Percentiles rank a stretch among this genome's conserved stretches.
Evolutionary conservation across 192 early-diverging fungal species (phyloP).

Genomic region (Coemansia sp.): DNA sequence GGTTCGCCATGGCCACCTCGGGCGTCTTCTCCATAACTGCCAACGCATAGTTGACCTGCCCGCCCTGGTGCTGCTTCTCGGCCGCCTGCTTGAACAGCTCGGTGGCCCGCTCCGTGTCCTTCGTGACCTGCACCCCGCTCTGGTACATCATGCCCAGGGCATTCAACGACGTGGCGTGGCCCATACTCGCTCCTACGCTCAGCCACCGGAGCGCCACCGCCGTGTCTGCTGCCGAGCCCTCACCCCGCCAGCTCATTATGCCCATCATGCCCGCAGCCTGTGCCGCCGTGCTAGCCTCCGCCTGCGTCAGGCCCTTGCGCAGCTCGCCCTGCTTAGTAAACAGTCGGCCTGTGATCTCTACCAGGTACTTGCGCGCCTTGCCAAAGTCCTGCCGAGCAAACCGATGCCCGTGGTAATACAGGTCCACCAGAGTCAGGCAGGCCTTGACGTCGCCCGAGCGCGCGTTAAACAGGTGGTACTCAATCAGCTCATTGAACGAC

Average conservation of each 20-base stretch:
- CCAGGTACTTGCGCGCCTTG: constrained; percentile 24
- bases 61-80: constrained; percentile 67
- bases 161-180: constrained; percentile 66
- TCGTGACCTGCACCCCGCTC: constrained; percentile 59
- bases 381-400: constrained; percentile 34
- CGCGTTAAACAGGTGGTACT: constrained; percentile 64
- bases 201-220: constrained; percentile 76
- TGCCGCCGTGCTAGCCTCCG: constrained; percentile 50
- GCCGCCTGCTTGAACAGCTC: constrained; percentile 70
- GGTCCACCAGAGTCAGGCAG: constrained; percentile 67
- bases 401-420: constrained; percentile 76
- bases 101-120: constrained; percentile 59
- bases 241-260: constrained; percentile 88
- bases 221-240: constrained; percentile 66
- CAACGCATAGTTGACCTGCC: constrained; percentile 71
- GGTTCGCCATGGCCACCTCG: constrained; percentile 53
- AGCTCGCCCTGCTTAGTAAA: constrained; percentile 26
- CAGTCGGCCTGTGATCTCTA: constrained; percentile 11
- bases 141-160: constrained; percentile 82
- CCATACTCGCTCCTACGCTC: constrained; percentile 60
- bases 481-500: constrained; percentile 71
- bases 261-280: constrained; percentile 80
- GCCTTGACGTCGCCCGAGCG: constrained; percentile 53
- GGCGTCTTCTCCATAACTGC: constrained; percentile 19
- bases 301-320: constrained; percentile 18